A percentile compares a stretch with the other conserved stretches of the same genome.
Evolutionary conservation across 129 eudicot species (phyloP).

Genomic region (Cynara cardunculus): DNA sequence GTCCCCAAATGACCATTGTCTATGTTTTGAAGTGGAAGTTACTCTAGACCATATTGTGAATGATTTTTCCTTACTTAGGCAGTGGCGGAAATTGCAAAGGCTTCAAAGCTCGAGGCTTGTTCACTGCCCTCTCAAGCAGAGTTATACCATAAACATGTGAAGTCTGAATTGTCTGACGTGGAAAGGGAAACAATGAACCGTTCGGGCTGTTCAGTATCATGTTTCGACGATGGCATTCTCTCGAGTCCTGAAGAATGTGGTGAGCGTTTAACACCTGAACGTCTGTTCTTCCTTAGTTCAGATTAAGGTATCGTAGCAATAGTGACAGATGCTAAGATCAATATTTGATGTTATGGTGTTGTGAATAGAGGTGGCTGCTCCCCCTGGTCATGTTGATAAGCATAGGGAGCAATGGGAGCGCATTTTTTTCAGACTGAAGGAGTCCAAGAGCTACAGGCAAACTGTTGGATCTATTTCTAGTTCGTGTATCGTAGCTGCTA

Average conservation of each 20-base stretch:
- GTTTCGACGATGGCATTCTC: constrained; percentile 10
- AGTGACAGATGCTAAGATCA: not conserved
- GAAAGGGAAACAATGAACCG: constrained; percentile 29
- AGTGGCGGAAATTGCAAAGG: constrained; percentile 85
- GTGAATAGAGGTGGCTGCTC: constrained; percentile 17
- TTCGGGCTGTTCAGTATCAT: constrained; percentile 1
- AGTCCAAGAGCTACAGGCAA: constrained; percentile 63
- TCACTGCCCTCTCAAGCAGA: constrained; percentile 63
- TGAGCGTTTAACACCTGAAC: constrained; percentile 22
- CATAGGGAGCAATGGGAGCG: constrained; percentile 56
- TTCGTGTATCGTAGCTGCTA: constrained; percentile 73
- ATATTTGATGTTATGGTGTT: not conserved
- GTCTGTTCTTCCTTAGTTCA: not conserved
- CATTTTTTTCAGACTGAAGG: constrained; percentile 52
- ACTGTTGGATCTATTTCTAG: constrained; percentile 79
- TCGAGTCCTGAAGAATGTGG: constrained; percentile 30
- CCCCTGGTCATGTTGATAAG: constrained; percentile 19
- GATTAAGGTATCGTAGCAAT: not conserved
- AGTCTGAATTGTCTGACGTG: constrained; percentile 29
- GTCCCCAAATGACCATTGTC: not conserved
- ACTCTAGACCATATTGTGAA: not conserved
- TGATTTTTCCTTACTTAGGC: constrained; percentile 44
- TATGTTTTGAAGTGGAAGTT: not conserved
- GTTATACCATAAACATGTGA: constrained; percentile 33
- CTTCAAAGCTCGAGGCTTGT: constrained; percentile 73